These are phyloP conservation scores for Sodiomyces alkalinus DNA, from an alignment of 2,329 filamentous ascomycete genomes.

Conservation along the genomic window DNA sequence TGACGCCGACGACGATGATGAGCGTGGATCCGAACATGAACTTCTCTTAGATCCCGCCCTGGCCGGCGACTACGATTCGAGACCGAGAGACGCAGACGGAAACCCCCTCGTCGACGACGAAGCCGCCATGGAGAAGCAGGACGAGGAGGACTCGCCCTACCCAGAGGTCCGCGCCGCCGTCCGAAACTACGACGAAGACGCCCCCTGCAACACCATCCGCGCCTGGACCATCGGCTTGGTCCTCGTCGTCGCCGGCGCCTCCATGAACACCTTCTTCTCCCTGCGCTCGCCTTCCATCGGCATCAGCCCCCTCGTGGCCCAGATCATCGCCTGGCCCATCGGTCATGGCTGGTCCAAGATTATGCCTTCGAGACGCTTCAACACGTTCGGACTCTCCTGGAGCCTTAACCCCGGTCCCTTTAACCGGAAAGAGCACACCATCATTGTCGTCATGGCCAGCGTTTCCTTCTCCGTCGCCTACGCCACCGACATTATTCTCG, in stretches of 20 bases:
- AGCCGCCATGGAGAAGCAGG: conserved; percentile 20
- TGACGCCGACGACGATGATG: conserved; percentile 23
- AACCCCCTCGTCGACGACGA: conserved; percentile 14
- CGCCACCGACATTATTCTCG: conserved; percentile 58
- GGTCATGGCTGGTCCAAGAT: conserved; percentile 44
- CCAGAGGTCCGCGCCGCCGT: conserved; percentile 51
- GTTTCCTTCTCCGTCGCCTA: conserved; percentile 57
- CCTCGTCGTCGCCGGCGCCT: conserved; percentile 41
- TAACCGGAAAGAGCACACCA: conserved; percentile 54
- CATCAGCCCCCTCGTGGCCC: conserved; percentile 44
- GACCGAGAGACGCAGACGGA: conserved; percentile 10
- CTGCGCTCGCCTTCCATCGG: conserved; percentile 46
- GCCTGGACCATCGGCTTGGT: conserved; percentile 48
- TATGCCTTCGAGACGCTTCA: conserved; percentile 33
- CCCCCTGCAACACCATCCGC: conserved; percentile 51
- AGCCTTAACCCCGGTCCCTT: conserved; percentile 53
- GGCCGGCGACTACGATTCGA: conserved; percentile 26
- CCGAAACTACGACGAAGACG: conserved; percentile 46
- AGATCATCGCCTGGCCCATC: conserved; percentile 49
- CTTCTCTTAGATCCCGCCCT: conserved; percentile 39
- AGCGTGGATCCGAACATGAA: conserved; percentile 36
- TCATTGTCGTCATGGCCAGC: conserved; percentile 57
- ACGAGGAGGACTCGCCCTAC: conserved; percentile 46
- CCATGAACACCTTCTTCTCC: conserved; percentile 48
- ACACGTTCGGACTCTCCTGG: conserved; percentile 36